Evolutionary conservation across 352 stramenopile genomes (phyloP), one percentile per base, ranked within the genome.

Genomic region (Pythium volutum): DNA sequence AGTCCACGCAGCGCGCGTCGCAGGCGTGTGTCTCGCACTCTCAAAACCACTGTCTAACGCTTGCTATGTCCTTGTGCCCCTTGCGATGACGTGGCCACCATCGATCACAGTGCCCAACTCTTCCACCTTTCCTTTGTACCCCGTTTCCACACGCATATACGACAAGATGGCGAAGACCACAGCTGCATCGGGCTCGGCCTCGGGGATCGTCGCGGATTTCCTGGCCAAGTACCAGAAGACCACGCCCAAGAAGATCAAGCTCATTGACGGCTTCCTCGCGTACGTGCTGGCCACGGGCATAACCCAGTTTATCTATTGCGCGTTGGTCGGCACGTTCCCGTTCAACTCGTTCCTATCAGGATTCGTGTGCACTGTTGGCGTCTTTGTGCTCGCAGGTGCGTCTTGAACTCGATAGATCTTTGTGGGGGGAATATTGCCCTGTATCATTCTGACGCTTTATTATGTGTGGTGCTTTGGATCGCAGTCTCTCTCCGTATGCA

Each of bases 341-440:
- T 97, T 97, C 77, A 97, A 97, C 73, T 97, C 89, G 66, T 97
- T 97, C 70, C 75, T 97, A 36, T 88, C 89, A 18, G 88, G 88
- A 59, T 95, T 97, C 55, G 80, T 96, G 31, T 96, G 84, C 75
- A 93, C 85, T 20, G 84, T 97, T 33, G 89, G 89, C 53, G 84
- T 93, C 59, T 97, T 97, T 62, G 89, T 96, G 52, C 72, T 97
- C 11, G 89, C 88, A 36, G 88, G 87, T 95, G 49, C 26, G 79
- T 72, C 16, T 46, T 53, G 10, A n/a, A n/a, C n/a, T n/a, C n/a
- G n/a, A n/a, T n/a, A n/a, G 27, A 22, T 53, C 29, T 53, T 38
- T 36, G 12, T 18, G 45, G 3, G 31, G 3, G 7, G 2, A 9
- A 23, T 7, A 51, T 51, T 34, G 12, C 18, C 18, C 18, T 6